phyloP scores from a whole-genome alignment of 768 basidiomycete species.

The Neoboletus magnificus region DNA sequence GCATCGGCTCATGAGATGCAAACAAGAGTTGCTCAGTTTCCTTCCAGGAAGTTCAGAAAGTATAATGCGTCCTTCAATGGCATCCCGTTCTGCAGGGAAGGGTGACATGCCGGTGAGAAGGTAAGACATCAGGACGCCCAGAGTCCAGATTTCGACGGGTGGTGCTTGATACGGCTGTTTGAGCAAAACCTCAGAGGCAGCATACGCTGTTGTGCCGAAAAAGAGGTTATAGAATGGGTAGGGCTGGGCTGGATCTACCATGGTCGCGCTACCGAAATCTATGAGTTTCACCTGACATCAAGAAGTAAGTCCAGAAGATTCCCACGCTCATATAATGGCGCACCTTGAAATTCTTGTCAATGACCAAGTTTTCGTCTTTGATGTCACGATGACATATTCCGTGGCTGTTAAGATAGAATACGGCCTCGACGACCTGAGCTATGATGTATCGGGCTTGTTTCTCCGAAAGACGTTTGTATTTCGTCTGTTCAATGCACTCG shows the following conservation, averaged over 20 bases:
- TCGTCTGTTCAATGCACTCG: conserved; percentile 89
- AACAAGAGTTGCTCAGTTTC: conserved; percentile 44
- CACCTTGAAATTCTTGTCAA: conserved; percentile 71
- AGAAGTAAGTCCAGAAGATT: conserved; percentile 10
- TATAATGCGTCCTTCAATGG: conserved; percentile 61
- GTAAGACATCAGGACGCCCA: conserved; percentile 93
- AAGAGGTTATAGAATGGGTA: conserved; percentile 74
- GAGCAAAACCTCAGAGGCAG: conserved; percentile 88
- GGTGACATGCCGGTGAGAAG: conserved; percentile 91
- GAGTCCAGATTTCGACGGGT: conserved; percentile 94
- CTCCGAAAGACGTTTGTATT: conserved; percentile 76
- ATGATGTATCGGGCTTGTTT: conserved; percentile 79
- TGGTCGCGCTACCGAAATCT: conserved; percentile 90
- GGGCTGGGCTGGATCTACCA: conserved; percentile 59
- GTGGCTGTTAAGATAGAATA: conserved; percentile 72
- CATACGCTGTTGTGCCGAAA: conserved; percentile 94
- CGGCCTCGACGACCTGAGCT: conserved; percentile 82
- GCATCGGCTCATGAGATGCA: conserved; percentile 71
- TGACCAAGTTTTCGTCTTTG: conserved; percentile 93
- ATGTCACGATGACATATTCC: conserved; percentile 95
- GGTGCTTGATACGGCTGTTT: conserved; percentile 89
- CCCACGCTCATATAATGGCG: background rate
- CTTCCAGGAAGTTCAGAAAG: conserved; percentile 41
- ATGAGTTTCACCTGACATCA: conserved; percentile 79
- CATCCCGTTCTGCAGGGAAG: conserved; percentile 83